Conservation (phyloP, 1,139 yeast genomes). For the Lodderomyces metapsilosis region DNA sequence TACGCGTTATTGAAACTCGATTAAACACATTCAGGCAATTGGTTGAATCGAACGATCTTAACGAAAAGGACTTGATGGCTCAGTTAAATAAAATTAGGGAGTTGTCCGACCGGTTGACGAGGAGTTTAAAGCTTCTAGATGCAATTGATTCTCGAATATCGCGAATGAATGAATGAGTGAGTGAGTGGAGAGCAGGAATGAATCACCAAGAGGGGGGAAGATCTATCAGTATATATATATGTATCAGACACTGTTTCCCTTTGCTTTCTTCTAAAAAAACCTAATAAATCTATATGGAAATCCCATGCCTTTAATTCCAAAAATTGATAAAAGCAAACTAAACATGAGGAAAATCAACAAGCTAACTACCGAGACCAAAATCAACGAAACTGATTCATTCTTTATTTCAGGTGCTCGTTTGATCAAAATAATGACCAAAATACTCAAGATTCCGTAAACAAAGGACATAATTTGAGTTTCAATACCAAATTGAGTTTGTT, state of each 20-base stretch:
- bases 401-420: constrained; percentile 47
- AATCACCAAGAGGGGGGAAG: too few species aligned
- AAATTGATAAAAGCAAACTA: constrained; percentile 54
- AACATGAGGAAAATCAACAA: constrained; percentile 47
- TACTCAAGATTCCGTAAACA: constrained; percentile 57
- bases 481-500: constrained; percentile 73
- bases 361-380: constrained; percentile 42
- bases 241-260: too few species aligned
- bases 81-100: constrained; percentile 32
- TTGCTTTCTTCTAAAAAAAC: constrained; percentile 20
- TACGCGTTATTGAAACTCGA: constrained; percentile 42
- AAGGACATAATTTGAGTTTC: constrained; percentile 78
- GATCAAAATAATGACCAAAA: constrained; percentile 48
- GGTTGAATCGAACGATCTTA: constrained; percentile 15
- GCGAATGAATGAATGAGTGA: not conserved
- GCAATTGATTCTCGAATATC: constrained; percentile 31
- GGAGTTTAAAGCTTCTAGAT: constrained; percentile 28
- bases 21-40: constrained; percentile 25
- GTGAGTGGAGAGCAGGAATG: too few species aligned
- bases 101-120: constrained; percentile 34
- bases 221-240: too few species aligned
- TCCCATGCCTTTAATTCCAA: constrained; percentile 56
- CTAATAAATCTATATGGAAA: constrained; percentile 57
- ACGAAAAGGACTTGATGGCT: constrained; percentile 24
- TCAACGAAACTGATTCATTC: constrained; percentile 39